These are phyloP conservation scores for Canna indica DNA, from an alignment of 176 grass and related monocot genomes.

Conservation along the genomic window DNA sequence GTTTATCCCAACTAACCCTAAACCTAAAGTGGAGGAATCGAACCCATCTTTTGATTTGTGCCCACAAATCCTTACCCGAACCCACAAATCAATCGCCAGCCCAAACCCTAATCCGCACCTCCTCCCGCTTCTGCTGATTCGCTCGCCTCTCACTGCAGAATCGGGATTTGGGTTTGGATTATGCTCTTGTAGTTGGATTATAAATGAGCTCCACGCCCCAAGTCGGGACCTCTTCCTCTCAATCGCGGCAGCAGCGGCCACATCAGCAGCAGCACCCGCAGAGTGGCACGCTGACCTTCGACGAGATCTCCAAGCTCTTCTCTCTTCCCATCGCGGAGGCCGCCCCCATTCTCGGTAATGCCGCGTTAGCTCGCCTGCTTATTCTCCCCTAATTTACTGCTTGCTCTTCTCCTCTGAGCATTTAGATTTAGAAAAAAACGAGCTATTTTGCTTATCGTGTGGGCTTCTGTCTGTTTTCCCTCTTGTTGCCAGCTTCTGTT, in stretches of 20 bases:
- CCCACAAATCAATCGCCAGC: background rate
- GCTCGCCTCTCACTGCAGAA: background rate
- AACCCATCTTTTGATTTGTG: background rate
- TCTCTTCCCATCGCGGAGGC: constrained; percentile 84
- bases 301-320: constrained; percentile 95
- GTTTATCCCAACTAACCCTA: background rate
- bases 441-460: background rate
- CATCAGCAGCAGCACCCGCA: constrained; percentile 15
- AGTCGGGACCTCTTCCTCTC: background rate
- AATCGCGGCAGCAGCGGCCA: background rate
- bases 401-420: background rate
- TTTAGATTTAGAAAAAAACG: background rate
- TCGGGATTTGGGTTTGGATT: background rate
- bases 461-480: background rate
- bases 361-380: background rate
- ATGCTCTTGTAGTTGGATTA: background rate
- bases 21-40: background rate
- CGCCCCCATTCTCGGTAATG: constrained; percentile 63
- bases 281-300: constrained; percentile 47
- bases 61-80: background rate
- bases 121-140: background rate
- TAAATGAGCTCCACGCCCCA: background rate
- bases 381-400: background rate
- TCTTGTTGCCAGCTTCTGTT: background rate
- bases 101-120: background rate